Evolutionary conservation across 495 filamentous ascomycete genomes (phyloP), one percentile per base, ranked within the genome.

Genomic region (Podospora anserina): DNA sequence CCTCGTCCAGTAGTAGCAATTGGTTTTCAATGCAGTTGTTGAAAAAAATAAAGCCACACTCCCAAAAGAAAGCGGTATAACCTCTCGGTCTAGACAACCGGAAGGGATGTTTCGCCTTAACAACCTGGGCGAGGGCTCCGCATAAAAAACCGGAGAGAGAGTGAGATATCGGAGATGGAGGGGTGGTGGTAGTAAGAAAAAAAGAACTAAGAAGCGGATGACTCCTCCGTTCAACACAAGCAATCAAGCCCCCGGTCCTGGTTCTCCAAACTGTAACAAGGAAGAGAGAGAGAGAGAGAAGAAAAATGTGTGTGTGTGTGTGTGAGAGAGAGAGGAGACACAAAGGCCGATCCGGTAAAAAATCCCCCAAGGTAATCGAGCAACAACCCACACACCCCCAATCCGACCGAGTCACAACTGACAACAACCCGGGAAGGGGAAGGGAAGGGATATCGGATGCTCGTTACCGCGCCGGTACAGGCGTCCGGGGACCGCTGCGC

Each of bases 331-430:
- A 49, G 39, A 49, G 39, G 39, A 49, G 7, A 49, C 39, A 49
- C 39, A 49, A 49, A 49, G 39, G 39, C 39, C 39, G 39, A 13
- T 11, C 39, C 39, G 39, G 39, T 49, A 13, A 49, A 49, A 49
- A 49, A 49, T 5, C 2, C 39, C 39, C 39, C 39, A 49, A 11
- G 39, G 39, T 11, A 49, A 49, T 16, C 7, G 5, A 49, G 39
- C 39, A 49, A 49, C 39, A 49, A 49, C 39, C 39, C 39, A 49
- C 39, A 16, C 39, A 23, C 23, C 23, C 39, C 15, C 39, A 49
- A 49, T 49, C 13, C 39, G 39, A 49, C 39, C 55, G 55, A 58
- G 55, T 58, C 55, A 58, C 55, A 58, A 49, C 39, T 49, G 39
- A 49, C 39, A 49, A 49, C 39, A 49, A 49, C 39, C 39, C 39